Percentiles rank a stretch among this genome's conserved stretches.
Conservation (phyloP, 805 yeast species). For the Isabelozyma gotoi region DNA sequence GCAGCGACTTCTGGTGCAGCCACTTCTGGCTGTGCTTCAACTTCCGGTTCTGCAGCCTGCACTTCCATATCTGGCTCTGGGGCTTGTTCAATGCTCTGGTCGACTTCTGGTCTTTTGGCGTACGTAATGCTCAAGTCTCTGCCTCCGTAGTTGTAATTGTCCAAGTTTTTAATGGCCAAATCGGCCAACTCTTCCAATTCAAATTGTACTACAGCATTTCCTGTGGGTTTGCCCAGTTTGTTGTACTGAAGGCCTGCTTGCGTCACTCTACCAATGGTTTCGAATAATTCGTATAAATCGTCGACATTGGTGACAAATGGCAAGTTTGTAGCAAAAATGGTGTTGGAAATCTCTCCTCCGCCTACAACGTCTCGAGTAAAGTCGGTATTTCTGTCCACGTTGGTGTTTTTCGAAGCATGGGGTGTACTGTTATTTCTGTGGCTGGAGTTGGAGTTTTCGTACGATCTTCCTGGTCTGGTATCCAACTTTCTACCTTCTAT, state of each 20-base stretch:
- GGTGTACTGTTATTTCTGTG: constrained; percentile 2
- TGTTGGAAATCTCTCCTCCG: constrained; percentile 49
- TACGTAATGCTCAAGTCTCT: constrained; percentile 68
- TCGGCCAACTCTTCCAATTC: constrained; percentile 67
- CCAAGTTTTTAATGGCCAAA: constrained; percentile 69
- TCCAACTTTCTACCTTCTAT: constrained; percentile 77
- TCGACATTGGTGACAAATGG: constrained; percentile 88
- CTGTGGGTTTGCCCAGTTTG: constrained; percentile 68
- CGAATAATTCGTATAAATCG: constrained; percentile 83
- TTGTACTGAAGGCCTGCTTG: constrained; percentile 72
- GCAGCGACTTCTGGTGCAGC: not conserved
- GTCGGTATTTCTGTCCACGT: constrained; percentile 40
- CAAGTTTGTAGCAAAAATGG: constrained; percentile 69
- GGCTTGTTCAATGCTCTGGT: constrained; percentile 1
- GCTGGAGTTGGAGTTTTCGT: constrained; percentile 1
- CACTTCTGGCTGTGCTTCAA: not conserved
- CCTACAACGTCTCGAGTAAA: constrained; percentile 70
- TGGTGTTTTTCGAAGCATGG: not conserved
- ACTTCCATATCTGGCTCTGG: not conserved
- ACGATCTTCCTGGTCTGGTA: constrained; percentile 64
- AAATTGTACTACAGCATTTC: constrained; percentile 83
- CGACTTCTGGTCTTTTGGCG: constrained; percentile 41
- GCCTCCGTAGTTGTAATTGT: constrained; percentile 82
- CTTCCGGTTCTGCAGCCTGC: not conserved
- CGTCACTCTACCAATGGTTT: constrained; percentile 72